A percentile compares a stretch with the other conserved stretches of the same genome.
phyloP scores from a whole-genome alignment of 208 protist genomes.

The Leishmania gerbilli region DNA sequence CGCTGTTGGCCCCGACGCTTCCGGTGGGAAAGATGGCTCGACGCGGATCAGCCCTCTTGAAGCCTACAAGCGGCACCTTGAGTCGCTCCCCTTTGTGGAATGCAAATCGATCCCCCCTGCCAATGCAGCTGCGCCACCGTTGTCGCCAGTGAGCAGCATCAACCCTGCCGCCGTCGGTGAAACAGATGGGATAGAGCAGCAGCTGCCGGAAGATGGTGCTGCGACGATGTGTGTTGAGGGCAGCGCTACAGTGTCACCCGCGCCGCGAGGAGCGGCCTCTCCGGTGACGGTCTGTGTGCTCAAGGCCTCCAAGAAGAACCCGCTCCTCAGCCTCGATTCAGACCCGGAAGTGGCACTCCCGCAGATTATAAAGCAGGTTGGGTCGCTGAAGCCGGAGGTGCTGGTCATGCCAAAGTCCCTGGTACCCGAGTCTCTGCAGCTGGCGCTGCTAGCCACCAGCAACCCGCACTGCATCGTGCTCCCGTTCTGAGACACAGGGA shows the following conservation, averaged over 20 bases:
- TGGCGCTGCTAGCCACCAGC: slow-evolving; percentile 48
- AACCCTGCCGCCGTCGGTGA: not conserved
- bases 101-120: not conserved
- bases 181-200: not conserved
- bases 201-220: not conserved
- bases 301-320: slow-evolving; percentile 64
- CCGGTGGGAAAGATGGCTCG: not conserved
- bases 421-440: slow-evolving; percentile 49
- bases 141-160: not conserved
- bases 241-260: not conserved
- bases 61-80: slow-evolving; percentile 10
- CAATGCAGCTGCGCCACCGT: not conserved
- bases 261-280: slow-evolving; percentile 1
- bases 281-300: slow-evolving; percentile 51
- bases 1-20: not conserved
- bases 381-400: slow-evolving; percentile 63
- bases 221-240: not conserved
- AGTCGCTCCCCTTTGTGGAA: slow-evolving; percentile 6
- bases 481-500: slow-evolving; percentile 23
- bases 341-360: slow-evolving; percentile 39
- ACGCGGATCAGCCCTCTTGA: slow-evolving; percentile 1
- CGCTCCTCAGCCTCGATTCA: slow-evolving; percentile 21
- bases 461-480: slow-evolving; percentile 75
- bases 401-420: slow-evolving; percentile 47
- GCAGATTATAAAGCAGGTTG: slow-evolving; percentile 66